Conservation (phyloP, 2,329 filamentous ascomycete genomes). For the Penicillium sumatraense region DNA sequence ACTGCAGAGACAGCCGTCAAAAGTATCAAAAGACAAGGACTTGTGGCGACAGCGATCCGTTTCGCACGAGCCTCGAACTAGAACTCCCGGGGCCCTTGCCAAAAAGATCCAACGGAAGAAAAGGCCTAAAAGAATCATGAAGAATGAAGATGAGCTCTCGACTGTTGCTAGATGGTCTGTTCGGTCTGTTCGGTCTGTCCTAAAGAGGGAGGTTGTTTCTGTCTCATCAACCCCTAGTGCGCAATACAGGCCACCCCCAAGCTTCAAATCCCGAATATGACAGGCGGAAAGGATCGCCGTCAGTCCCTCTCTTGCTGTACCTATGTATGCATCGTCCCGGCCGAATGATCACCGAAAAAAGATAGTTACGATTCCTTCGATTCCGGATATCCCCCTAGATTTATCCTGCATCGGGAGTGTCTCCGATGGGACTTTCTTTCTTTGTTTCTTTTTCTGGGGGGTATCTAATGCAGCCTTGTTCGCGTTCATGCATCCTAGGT, state of each 20-base stretch:
- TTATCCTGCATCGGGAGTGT: constrained; percentile 9
- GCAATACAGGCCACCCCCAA: not conserved
- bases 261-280: constrained; percentile 5
- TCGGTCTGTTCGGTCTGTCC: not conserved
- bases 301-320: not conserved
- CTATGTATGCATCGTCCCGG: constrained; percentile 1
- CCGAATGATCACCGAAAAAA: not conserved
- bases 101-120: not conserved
- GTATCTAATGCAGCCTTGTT: constrained; percentile 1
- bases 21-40: not conserved
- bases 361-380: not conserved
- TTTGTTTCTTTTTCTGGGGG: not conserved
- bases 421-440: not conserved
- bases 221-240: not conserved
- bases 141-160: not conserved
- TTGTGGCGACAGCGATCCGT: constrained; percentile 13
- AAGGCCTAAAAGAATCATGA: not conserved
- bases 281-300: constrained; percentile 3
- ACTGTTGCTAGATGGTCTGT: not conserved
- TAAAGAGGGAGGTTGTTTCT: constrained; percentile 1
- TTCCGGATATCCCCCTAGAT: not conserved
- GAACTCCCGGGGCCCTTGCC: not conserved
- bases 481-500: constrained; percentile 4
- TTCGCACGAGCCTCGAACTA: constrained; percentile 7
- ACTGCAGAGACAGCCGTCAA: not conserved